Conservation (phyloP, 2,329 filamentous ascomycete species). For the Didymella keratinophila region DNA sequence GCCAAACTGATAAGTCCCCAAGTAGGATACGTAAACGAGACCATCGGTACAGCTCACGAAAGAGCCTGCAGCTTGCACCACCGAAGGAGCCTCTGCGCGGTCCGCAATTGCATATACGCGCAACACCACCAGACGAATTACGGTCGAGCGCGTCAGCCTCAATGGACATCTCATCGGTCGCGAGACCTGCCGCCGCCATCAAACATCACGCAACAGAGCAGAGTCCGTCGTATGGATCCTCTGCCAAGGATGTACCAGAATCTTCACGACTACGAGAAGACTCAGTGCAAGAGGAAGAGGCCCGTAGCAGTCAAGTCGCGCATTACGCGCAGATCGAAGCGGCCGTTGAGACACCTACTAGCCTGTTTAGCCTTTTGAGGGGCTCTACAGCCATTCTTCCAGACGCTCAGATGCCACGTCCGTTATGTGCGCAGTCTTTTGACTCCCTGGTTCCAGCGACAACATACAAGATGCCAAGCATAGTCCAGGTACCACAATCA, state of each 20-base stretch:
- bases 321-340: constrained; percentile 5
- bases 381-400: neutral
- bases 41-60: constrained; percentile 11
- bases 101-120: constrained; percentile 8
- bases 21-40: constrained; percentile 24
- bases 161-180: constrained; percentile 34
- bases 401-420: neutral
- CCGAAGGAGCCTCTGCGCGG: constrained; percentile 25
- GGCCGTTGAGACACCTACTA: constrained; percentile 2
- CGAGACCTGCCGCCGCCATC: neutral
- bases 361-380: neutral
- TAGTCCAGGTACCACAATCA: constrained; percentile 14
- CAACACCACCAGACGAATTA: constrained; percentile 16
- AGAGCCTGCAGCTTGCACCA: constrained; percentile 26
- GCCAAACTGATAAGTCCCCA: constrained; percentile 32
- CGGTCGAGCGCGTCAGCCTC: constrained; percentile 36
- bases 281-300: constrained; percentile 20
- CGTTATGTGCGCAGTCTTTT: constrained; percentile 7
- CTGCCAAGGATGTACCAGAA: neutral
- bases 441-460: constrained; percentile 20
- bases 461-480: constrained; percentile 13
- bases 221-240: neutral
- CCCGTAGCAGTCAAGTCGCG: constrained; percentile 15
- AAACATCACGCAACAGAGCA: neutral
- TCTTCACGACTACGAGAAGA: constrained; percentile 21